Conservation (phyloP, 768 basidiomycete genomes). For the Pulveroboletus sp. region DNA sequence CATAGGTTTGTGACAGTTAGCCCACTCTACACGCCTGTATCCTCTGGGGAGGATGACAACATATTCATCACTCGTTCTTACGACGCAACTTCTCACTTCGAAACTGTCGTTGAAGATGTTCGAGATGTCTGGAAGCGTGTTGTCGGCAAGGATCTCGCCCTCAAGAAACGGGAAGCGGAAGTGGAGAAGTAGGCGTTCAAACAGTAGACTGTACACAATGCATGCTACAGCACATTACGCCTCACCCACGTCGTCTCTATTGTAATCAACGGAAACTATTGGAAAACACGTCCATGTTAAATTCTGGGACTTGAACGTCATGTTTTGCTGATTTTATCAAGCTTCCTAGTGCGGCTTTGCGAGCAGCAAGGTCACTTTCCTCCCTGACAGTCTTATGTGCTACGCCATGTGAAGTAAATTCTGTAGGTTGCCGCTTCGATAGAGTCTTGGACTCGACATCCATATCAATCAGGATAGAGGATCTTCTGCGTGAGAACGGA, state of each 20-base stretch:
- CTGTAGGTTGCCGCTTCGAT: constrained; percentile 45
- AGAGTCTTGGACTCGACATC: constrained; percentile 62
- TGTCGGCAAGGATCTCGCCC: constrained; percentile 66
- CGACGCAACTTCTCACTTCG: constrained; percentile 98
- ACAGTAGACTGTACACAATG: constrained; percentile 5
- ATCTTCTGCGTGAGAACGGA: constrained; percentile 52
- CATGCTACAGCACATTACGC: constrained; percentile 4
- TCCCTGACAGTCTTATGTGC: constrained; percentile 36
- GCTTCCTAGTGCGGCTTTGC: constrained; percentile 72
- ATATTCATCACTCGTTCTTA: constrained; percentile 98
- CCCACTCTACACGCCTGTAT: constrained; percentile 84
- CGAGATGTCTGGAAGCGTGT: constrained; percentile 94
- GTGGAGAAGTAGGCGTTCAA: constrained; percentile 40
- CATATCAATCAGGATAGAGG: constrained; percentile 88
- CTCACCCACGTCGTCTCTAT: constrained; percentile 1
- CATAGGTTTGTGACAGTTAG: constrained; percentile 84
- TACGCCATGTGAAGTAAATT: constrained; percentile 18
- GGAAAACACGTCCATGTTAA: constrained; percentile 78
- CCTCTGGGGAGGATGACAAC: constrained; percentile 75
- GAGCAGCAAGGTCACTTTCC: constrained; percentile 55
- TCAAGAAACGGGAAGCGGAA: constrained; percentile 83
- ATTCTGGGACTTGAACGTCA: constrained; percentile 80
- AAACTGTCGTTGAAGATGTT: constrained; percentile 97
- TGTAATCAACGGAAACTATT: constrained; percentile 16
- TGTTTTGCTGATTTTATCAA: constrained; percentile 90